A percentile compares a stretch with the other conserved stretches of the same genome.
These are phyloP conservation scores for Populus euphratica DNA, from an alignment of 345 rosid genomes.

Conservation along the genomic window DNA sequence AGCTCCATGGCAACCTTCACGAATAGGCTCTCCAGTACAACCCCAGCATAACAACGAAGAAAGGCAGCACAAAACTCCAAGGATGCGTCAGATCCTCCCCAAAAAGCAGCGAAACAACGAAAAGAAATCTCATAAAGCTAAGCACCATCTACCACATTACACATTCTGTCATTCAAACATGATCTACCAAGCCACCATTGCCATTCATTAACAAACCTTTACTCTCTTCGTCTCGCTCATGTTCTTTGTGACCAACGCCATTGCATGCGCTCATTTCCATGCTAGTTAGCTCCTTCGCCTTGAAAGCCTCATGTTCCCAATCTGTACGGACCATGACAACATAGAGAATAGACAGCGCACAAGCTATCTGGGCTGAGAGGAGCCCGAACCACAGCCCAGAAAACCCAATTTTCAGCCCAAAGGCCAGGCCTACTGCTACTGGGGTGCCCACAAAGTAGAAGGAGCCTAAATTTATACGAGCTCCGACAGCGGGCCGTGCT, in stretches of 20 bases:
- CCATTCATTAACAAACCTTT: conserved; percentile 14
- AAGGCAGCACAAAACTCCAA: background rate
- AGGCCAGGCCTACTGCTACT: conserved; percentile 81
- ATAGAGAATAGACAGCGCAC: conserved; percentile 62
- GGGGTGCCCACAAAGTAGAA: conserved; percentile 96
- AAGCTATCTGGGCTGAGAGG: conserved; percentile 82
- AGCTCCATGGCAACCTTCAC: conserved; percentile 14
- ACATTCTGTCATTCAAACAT: background rate
- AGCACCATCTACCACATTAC: background rate
- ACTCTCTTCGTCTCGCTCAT: conserved; percentile 7
- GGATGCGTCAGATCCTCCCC: conserved; percentile 8
- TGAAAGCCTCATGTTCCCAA: conserved; percentile 82
- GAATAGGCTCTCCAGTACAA: background rate
- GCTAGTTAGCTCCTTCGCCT: conserved; percentile 55
- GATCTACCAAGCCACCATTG: background rate
- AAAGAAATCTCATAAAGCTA: conserved; percentile 17
- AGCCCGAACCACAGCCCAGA: conserved; percentile 92
- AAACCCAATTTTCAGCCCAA: conserved; percentile 67
- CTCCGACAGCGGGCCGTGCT: conserved; percentile 76
- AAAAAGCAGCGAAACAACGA: conserved; percentile 11
- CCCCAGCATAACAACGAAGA: background rate
- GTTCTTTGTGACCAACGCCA: conserved; percentile 1
- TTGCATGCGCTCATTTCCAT: conserved; percentile 36
- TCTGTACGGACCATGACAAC: conserved; percentile 60
- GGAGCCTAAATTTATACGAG: conserved; percentile 73